Evolutionary conservation across 164 flowering plant species (phyloP), one percentile per base, ranked within the genome.

Genomic region (Kalanchoe fedtschenkoi): DNA sequence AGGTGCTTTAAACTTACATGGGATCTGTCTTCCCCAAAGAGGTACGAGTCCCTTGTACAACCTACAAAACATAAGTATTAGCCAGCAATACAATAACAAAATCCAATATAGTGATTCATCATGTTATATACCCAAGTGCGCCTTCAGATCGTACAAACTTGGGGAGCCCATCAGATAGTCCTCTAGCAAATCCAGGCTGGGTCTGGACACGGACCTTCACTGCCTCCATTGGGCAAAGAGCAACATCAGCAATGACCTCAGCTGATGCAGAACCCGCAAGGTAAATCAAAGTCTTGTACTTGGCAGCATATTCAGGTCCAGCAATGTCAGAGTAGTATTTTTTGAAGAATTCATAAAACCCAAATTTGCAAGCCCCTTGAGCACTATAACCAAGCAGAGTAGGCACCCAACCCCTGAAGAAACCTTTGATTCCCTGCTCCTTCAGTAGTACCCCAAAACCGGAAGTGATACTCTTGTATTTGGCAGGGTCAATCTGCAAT

Each of bases 251-350:
- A 75, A 88, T 85, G 38, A 88, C 70, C 78, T 85, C 91, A 66
- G 96, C 91, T 71, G 88, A 88, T 65, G 91, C 91, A 72, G 96
- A 82, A n/a, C 91, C 91, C 62, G 91, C 95, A 64, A 88, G 86
- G 73, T 82, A 88, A 65, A 88, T 88, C 72, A 88, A 70, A 58
- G 95, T 88, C 75, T 88, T 88, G 78, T 88, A 88, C 64, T 85
- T 88, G 62, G 89, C 70, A 28, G 89, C 86, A 71, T 68, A 67
- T 68, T 88, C 91, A 1, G 95, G 86, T 35, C 96, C 96, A 70
- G 89, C 89, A 72, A 88, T 64, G 74, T 88, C 96, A 35, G 89
- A 78, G 70, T 88, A 88, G 74, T 81, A 84, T 71, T 86, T 88
- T 87, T 88, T 88, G 61, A 88, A 86, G 75, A 78, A 86, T 66